Percentiles rank a stretch among this genome's conserved stretches.
Evolutionary conservation across 2,329 filamentous ascomycete genomes (phyloP).

Genomic region (Phaeomoniella chlamydospora): DNA sequence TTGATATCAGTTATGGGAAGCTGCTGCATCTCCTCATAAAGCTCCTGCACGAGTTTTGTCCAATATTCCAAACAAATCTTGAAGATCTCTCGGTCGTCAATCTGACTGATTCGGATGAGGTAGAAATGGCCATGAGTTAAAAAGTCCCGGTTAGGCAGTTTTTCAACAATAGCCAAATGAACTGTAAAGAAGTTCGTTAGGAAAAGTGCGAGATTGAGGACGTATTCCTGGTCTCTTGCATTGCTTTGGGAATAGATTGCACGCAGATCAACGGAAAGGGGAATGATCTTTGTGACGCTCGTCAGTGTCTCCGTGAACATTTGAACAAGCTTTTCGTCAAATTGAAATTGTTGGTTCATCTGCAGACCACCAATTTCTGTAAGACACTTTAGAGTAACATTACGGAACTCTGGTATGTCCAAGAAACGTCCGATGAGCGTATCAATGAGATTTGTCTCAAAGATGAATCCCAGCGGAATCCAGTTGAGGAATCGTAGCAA

Average conservation of each 20-base stretch:
- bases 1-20: constrained; percentile 88
- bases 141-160: constrained; percentile 86
- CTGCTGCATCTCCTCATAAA: constrained; percentile 98
- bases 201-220: constrained; percentile 91
- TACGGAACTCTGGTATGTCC: constrained; percentile 86
- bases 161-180: constrained; percentile 87
- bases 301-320: constrained; percentile 98
- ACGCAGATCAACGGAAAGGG: constrained; percentile 78
- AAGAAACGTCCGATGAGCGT: constrained; percentile 86
- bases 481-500: constrained; percentile 94
- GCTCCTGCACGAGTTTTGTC: constrained; percentile 93
- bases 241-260: constrained; percentile 84
- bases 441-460: constrained; percentile 92
- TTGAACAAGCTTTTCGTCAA: constrained; percentile 88
- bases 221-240: constrained; percentile 88
- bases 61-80: constrained; percentile 99
- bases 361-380: constrained; percentile 94
- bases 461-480: constrained; percentile 97
- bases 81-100: constrained; percentile 97
- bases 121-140: constrained; percentile 96
- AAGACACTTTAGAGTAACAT: constrained; percentile 88
- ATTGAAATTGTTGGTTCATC: constrained; percentile 60
- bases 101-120: constrained; percentile 93
- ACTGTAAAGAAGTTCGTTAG: constrained; percentile 94
- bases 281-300: constrained; percentile 85